A percentile compares a stretch with the other conserved stretches of the same genome.
Conservation (phyloP, 257 asterid genomes). For the Primulina huaijiensis region DNA sequence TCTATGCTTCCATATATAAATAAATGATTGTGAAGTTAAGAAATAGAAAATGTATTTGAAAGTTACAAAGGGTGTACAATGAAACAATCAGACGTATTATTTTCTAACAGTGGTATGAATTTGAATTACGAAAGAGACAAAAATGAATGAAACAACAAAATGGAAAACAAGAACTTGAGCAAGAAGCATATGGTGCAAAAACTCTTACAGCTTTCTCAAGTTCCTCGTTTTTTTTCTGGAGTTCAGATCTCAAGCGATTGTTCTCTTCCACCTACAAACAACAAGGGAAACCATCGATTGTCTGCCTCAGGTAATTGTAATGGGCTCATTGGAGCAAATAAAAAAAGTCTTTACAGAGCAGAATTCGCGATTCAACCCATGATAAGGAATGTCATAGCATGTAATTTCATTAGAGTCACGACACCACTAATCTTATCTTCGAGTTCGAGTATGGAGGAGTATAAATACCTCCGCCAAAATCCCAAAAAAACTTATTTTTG, state of each 20-base stretch:
- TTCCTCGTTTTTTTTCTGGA: slow-evolving; percentile 65
- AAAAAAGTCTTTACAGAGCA: slow-evolving; percentile 14
- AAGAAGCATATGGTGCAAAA: slow-evolving; percentile 22
- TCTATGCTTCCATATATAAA: not conserved
- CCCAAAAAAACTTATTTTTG: not conserved
- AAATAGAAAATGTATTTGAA: not conserved
- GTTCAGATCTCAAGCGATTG: slow-evolving; percentile 75
- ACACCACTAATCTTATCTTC: not conserved
- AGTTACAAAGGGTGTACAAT: not conserved
- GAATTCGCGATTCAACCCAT: not conserved
- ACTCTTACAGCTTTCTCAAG: slow-evolving; percentile 73
- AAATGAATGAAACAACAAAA: slow-evolving; percentile 16
- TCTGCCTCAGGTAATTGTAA: not conserved
- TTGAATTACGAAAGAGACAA: not conserved
- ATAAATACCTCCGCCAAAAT: not conserved
- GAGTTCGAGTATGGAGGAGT: not conserved
- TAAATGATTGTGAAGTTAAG: slow-evolving; percentile 15
- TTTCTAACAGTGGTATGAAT: not conserved
- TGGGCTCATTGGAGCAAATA: slow-evolving; percentile 9
- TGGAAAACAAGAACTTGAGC: not conserved
- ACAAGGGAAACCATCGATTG: slow-evolving; percentile 17
- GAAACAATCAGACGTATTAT: not conserved
- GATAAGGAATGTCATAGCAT: not conserved
- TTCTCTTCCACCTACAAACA: slow-evolving; percentile 84
- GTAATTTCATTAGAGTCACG: not conserved